A percentile compares a stretch with the other conserved stretches of the same genome.
Evolutionary conservation across 2,329 filamentous ascomycete genomes (phyloP).

Genomic region (Bipolaris sorokiniana): DNA sequence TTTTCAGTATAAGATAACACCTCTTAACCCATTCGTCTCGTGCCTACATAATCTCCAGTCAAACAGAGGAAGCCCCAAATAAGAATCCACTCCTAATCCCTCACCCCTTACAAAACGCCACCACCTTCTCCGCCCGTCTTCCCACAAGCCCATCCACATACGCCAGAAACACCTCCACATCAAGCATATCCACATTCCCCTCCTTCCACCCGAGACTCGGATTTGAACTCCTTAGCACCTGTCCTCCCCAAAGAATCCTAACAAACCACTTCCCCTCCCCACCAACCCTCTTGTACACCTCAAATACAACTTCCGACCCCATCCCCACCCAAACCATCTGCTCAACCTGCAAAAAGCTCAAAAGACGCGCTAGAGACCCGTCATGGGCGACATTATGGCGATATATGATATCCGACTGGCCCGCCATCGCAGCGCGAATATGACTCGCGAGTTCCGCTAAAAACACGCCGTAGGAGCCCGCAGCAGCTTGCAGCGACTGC

Average conservation of each 20-base stretch:
- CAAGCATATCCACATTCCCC: conserved; percentile 71
- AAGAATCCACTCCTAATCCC: no score
- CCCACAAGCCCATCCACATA: conserved; percentile 78
- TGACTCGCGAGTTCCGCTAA: conserved; percentile 73
- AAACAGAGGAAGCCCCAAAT: no score
- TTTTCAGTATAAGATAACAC: no score
- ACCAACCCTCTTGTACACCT: conserved; percentile 59
- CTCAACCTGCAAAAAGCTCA: conserved; percentile 74
- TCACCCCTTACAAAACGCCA: conserved; percentile 29
- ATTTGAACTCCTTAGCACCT: conserved; percentile 69
- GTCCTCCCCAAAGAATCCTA: conserved; percentile 73
- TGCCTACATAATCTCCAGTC: no score
- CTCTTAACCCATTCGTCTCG: no score
- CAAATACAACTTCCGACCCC: conserved; percentile 79
- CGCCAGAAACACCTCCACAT: conserved; percentile 65
- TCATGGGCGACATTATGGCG: conserved; percentile 83
- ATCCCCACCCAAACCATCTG: conserved; percentile 85
- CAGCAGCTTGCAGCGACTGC: conserved; percentile 66
- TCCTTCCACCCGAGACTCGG: conserved; percentile 61
- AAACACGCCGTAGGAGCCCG: conserved; percentile 72
- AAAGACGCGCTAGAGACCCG: conserved; percentile 69
- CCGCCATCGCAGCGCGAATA: conserved; percentile 56
- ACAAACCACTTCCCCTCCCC: conserved; percentile 54
- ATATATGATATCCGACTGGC: conserved; percentile 57
- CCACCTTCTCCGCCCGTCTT: conserved; percentile 51